phyloP scores from a whole-genome alignment of 2,329 filamentous ascomycete species.

The Colletotrichum chlorophyti region DNA sequence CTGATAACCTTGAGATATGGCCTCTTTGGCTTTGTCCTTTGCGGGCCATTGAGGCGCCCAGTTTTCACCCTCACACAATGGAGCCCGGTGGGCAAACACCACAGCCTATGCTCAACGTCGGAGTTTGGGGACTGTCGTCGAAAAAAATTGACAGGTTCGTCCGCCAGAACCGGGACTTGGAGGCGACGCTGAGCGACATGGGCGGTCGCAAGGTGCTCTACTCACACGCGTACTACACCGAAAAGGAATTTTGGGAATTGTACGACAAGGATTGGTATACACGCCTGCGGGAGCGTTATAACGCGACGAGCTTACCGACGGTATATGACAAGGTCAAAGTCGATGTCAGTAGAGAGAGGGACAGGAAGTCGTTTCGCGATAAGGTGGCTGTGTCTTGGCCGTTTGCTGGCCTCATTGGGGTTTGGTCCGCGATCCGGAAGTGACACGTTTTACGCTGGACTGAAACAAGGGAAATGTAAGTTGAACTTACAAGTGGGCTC shows the following conservation, averaged over 20 bases:
- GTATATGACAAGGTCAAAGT: conserved; percentile 74
- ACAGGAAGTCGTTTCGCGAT: not conserved
- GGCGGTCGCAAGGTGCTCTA: conserved; percentile 75
- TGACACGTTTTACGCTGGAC: not conserved
- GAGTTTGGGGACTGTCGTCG: conserved; percentile 64
- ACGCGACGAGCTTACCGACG: conserved; percentile 63
- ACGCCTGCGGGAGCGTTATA: conserved; percentile 60
- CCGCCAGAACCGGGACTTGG: conserved; percentile 63
- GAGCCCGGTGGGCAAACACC: conserved; percentile 8
- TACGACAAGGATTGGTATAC: conserved; percentile 69
- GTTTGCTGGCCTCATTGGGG: conserved; percentile 24
- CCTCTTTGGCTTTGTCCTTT: conserved; percentile 65
- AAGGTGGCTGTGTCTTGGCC: conserved; percentile 27
- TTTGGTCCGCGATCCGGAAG: conserved; percentile 26
- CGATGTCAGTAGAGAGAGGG: conserved; percentile 12
- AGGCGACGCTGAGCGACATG: conserved; percentile 63
- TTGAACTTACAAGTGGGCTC: no score
- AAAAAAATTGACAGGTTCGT: conserved; percentile 54
- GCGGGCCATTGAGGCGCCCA: conserved; percentile 46
- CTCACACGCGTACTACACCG: conserved; percentile 71
- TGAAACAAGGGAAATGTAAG: no score
- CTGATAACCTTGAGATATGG: conserved; percentile 53
- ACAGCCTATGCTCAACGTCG: conserved; percentile 59
- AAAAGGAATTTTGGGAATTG: conserved; percentile 72
- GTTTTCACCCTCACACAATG: conserved; percentile 21